Evolutionary conservation across 768 basidiomycete species (phyloP).

Genomic region (Amanita inopinata): DNA sequence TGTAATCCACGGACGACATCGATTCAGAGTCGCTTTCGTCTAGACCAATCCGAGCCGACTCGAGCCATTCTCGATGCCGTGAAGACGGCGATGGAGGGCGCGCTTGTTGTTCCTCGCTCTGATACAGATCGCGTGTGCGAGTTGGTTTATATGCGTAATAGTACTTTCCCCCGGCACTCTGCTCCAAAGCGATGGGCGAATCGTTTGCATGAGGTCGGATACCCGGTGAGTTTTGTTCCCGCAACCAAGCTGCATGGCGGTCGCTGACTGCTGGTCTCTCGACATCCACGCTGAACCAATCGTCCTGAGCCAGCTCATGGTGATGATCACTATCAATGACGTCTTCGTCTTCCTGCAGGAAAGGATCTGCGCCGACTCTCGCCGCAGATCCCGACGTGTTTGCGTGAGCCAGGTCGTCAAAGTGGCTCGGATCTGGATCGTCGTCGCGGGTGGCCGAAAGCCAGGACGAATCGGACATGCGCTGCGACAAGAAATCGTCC

Average conservation of each 20-base stretch:
- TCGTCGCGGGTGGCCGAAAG: not conserved
- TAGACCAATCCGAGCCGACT: conserved; percentile 36
- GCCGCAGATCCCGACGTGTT: not conserved
- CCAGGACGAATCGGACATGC: conserved; percentile 1
- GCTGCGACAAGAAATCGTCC: conserved; percentile 3
- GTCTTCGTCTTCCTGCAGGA: not conserved
- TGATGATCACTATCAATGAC: not conserved
- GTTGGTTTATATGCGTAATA: conserved; percentile 60
- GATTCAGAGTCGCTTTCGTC: conserved; percentile 22
- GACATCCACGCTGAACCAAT: conserved; percentile 31
- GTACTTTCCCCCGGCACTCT: conserved; percentile 59
- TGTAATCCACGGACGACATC: too few species aligned
- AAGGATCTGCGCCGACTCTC: not conserved
- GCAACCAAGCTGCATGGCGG: conserved; percentile 72
- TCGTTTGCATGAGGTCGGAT: conserved; percentile 54
- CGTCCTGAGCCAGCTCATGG: conserved; percentile 32
- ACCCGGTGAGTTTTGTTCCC: conserved; percentile 67
- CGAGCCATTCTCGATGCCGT: conserved; percentile 59
- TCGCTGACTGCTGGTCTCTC: conserved; percentile 43
- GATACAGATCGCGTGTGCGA: conserved; percentile 38
- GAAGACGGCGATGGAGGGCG: conserved; percentile 43
- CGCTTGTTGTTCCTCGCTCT: conserved; percentile 31
- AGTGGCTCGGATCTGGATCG: not conserved
- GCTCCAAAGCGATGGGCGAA: conserved; percentile 43
- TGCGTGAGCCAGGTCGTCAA: not conserved